Base-by-base conservation (phyloP, 1,139 yeast species). In the Geotrichum restrictum region DNA sequence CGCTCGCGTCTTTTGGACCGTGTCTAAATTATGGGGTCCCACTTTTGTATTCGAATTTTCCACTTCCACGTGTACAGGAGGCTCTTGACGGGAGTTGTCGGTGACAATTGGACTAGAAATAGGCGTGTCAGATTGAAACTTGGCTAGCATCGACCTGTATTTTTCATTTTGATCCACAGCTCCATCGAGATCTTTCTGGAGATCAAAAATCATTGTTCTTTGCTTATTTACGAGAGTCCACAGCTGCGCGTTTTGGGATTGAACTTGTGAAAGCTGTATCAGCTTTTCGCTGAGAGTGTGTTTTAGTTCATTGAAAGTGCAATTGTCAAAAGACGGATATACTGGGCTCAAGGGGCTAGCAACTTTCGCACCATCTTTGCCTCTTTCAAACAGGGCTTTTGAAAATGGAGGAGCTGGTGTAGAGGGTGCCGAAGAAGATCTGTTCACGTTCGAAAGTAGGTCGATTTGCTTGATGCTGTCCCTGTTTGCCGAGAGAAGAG, bases 211-310 rank as follows among this genome's bases (percentile, higher is more conserved):
- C 60, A 64, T 65, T 18, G 62, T 57, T 27, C 66, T 60, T 48
- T 66, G 69, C 46, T 63, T 60, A 48, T 61, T 60, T 40, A 65
- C 66, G 43, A 65, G 57, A 32, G 60, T 55, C 68, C 68, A 63
- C 38, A 66, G 57, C 51, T 66, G 67, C 1, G 60, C 47, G 52
- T 65, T 65, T 56, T 65, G 66, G 11, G 59, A 48, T 49, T 62
- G 63, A 19, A 62, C 53, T 45, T 61, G 61, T 1, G 62, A 54
- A 11, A 54, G 40, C 39, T 54, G 54, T 31, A 54, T 51, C n/a
- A 54, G 49, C 37, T 54, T 54, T 42, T 54, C 56, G 34, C 56
- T 54, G 24, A 54, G 24, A 10, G 46, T 42, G n/a, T 43, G n/a
- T 41, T 54, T 51, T 3, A 54, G 47, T 32, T 54, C 56, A 14